Percentiles rank a stretch among this genome's conserved stretches.
These are phyloP conservation scores for Penicillium janthinellum DNA, from an alignment of 2,329 filamentous ascomycete species.

Conservation along the genomic window DNA sequence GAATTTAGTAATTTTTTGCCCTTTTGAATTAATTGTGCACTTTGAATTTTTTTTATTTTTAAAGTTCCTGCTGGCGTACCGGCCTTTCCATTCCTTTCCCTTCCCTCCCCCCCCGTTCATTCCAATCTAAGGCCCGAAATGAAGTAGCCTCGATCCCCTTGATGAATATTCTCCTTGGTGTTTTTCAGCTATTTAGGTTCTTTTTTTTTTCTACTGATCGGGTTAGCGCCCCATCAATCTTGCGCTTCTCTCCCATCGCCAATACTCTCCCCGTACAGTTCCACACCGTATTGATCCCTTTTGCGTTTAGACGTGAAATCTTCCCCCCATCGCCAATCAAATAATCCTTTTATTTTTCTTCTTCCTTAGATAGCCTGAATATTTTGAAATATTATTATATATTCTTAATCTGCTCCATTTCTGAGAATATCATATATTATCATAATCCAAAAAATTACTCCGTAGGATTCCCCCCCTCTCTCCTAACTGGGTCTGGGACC, in stretches of 20 bases:
- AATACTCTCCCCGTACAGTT: background rate
- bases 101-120: constrained; percentile 15
- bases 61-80: constrained; percentile 16
- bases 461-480: background rate
- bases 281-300: background rate
- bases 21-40: background rate
- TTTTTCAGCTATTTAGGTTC: constrained; percentile 8
- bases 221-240: background rate
- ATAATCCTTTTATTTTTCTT: background rate
- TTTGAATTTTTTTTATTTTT: background rate
- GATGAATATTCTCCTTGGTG: constrained; percentile 1
- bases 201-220: background rate
- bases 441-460: background rate
- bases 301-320: background rate
- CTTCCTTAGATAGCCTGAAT: background rate
- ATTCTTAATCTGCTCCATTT: background rate
- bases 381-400: background rate
- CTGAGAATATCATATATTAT: background rate
- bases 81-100: constrained; percentile 5
- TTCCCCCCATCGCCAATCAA: background rate
- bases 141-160: constrained; percentile 29
- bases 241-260: background rate
- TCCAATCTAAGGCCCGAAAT: constrained; percentile 26
- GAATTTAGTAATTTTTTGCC: background rate
- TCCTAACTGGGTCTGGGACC: background rate